Percentiles rank a stretch among this genome's conserved stretches.
Evolutionary conservation across 257 asterid genomes (phyloP).

Genomic region (Lycium ferocissimum): DNA sequence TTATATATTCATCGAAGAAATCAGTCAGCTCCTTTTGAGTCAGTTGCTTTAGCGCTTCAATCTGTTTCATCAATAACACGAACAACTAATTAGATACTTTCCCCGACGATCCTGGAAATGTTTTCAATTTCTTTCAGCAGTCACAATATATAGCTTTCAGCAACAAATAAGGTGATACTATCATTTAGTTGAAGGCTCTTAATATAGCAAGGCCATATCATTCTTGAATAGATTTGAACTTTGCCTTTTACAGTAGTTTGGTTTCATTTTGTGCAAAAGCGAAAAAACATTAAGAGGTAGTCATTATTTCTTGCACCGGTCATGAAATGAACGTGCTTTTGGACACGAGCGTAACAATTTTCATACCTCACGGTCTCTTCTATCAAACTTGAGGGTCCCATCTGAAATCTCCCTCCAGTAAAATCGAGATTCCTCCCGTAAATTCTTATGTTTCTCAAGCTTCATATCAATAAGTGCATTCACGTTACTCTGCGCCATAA

Average conservation of each 20-base stretch:
- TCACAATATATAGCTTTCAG: not conserved
- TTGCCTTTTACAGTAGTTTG: not conserved
- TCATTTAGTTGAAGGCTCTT: too few species aligned
- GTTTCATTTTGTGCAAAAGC: not conserved
- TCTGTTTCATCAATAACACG: conserved; percentile 49
- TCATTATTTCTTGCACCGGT: not conserved
- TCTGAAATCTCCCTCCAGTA: conserved; percentile 74
- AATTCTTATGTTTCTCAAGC: conserved; percentile 83
- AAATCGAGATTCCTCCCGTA: conserved; percentile 72
- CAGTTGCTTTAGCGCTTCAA: conserved; percentile 60
- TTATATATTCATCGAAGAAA: conserved; percentile 67
- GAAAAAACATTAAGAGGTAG: not conserved
- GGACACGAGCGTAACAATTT: conserved; percentile 18
- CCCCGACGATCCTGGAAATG: not conserved
- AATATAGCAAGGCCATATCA: not conserved
- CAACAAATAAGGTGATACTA: not conserved
- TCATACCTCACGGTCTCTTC: conserved; percentile 80
- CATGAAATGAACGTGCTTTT: not conserved
- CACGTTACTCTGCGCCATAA: conserved; percentile 61
- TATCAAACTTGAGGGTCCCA: conserved; percentile 76
- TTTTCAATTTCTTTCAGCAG: conserved; percentile 11
- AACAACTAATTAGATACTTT: conserved; percentile 23
- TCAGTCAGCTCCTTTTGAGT: conserved; percentile 67
- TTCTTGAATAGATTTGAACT: not conserved
- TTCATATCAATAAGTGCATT: conserved; percentile 76